A percentile compares a stretch with the other conserved stretches of the same genome.
phyloP scores from a whole-genome alignment of 2,329 filamentous ascomycete genomes.

The Colletotrichum graminicola region DNA sequence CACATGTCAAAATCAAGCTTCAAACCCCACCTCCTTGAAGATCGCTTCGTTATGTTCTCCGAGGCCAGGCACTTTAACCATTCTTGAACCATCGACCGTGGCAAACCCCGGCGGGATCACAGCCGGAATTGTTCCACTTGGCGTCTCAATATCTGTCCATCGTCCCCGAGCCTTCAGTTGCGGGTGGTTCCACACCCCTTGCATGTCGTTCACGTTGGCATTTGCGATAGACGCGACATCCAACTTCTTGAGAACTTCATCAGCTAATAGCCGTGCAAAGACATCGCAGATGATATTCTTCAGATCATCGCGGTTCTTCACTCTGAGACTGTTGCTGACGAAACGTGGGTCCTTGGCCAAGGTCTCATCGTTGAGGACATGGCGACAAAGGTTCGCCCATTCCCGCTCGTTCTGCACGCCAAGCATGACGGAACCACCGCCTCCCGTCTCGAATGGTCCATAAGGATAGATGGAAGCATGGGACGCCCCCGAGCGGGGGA shows the following conservation, averaged over 20 bases:
- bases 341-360: conserved; percentile 62
- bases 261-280: conserved; percentile 55
- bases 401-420: conserved; percentile 70
- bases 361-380: conserved; percentile 58
- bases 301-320: conserved; percentile 60
- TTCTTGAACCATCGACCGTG: conserved; percentile 17
- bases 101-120: conserved; percentile 62
- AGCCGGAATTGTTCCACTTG: conserved; percentile 59
- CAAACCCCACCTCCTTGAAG: conserved; percentile 25
- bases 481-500: conserved; percentile 61
- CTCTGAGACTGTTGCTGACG: conserved; percentile 58
- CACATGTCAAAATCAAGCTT: not conserved
- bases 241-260: conserved; percentile 56
- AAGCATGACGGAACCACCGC: conserved; percentile 64
- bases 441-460: conserved; percentile 64
- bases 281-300: conserved; percentile 58
- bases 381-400: conserved; percentile 62
- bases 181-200: conserved; percentile 65
- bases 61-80: conserved; percentile 30
- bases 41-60: conserved; percentile 38
- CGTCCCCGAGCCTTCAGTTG: conserved; percentile 63
- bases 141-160: conserved; percentile 64
- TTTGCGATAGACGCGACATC: conserved; percentile 66
- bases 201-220: conserved; percentile 67
- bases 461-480: conserved; percentile 70